Percentiles rank a stretch among this genome's conserved stretches.
Conservation (phyloP, 768 basidiomycete species). For the Cystobasidium onofrii region DNA sequence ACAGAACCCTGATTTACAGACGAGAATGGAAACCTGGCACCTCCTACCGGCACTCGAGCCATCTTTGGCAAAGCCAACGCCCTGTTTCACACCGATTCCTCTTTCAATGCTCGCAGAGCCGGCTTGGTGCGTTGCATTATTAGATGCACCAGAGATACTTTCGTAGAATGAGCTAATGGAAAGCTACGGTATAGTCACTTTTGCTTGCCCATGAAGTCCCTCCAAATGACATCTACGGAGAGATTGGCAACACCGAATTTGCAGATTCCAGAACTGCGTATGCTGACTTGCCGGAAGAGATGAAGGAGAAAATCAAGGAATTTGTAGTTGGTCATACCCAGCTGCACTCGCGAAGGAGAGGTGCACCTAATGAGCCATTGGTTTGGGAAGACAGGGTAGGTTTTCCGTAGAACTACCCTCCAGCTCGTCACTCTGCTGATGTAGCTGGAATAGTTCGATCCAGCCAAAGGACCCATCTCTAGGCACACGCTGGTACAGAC, state of each 20-base stretch:
- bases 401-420: not conserved
- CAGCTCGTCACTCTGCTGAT: not conserved
- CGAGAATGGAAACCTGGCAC: not conserved
- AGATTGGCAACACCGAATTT: constrained; percentile 3
- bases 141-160: no score
- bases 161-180: no score
- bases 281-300: not conserved
- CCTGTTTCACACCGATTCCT: constrained; percentile 4
- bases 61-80: constrained; percentile 5
- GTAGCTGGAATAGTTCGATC: not conserved
- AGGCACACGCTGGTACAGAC: not conserved
- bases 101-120: constrained; percentile 3
- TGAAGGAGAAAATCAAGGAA: not conserved
- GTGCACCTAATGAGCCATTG: not conserved
- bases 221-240: not conserved
- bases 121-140: not conserved
- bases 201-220: not conserved
- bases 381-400: not conserved
- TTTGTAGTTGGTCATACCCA: not conserved
- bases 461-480: not conserved
- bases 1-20: no score
- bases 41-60: constrained; percentile 1
- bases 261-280: constrained; percentile 7
- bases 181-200: not conserved
- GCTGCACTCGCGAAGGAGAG: not conserved